Base-by-base conservation (phyloP, 1,284 basidiomycete species). In the Leccinum pachyderme region DNA sequence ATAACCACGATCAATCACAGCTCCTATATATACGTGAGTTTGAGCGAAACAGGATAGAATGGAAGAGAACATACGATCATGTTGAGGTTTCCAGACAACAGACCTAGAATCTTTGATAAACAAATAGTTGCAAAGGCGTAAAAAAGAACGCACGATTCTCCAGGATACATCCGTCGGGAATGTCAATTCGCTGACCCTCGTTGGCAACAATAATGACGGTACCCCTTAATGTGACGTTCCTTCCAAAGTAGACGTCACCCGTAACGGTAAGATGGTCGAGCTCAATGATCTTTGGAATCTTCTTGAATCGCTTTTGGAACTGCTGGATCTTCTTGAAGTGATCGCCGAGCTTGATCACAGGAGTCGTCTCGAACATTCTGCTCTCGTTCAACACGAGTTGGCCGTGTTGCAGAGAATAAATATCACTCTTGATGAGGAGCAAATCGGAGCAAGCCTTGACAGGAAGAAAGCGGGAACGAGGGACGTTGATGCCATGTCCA, bases 221-320 rank as follows among this genome's bases (percentile, higher is more conserved):
- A 13, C 93, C 93, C 46, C 90, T 84, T 52, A 95, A 79, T 15
- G 89, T 93, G 52, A 98, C 91, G 71, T 93, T 93, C 65, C 94
- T 86, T 46, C 96, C 96, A 72, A 99, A 98, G 77, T 89, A 89
- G 12, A 99, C 95, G 72, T 98, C 95, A 32, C 95, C 95, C 56
- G 92, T 92, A 50, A 99, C 94, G 5, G 96, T 99, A 69, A 98
- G 80, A 75, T 98, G 95, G 76, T 98, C 96, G 55, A 98, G 82
- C 73, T 97, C 95, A 61, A 92, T 78, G 63, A 96, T 92, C 73
- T 89, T 89, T 50, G 96, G 95, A 64, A 98, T 96, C 74, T 89
- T 92, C 84, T 95, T 97, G 88, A 96, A 96, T 48, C 94, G 83
- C 76, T 95, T 95, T 79, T 98, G 93, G 84, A 98, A 98, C 72